Percentiles rank a stretch among this genome's conserved stretches.
Evolutionary conservation across 495 filamentous ascomycete species (phyloP).

Genomic region (Hypoxylon lenormandii): DNA sequence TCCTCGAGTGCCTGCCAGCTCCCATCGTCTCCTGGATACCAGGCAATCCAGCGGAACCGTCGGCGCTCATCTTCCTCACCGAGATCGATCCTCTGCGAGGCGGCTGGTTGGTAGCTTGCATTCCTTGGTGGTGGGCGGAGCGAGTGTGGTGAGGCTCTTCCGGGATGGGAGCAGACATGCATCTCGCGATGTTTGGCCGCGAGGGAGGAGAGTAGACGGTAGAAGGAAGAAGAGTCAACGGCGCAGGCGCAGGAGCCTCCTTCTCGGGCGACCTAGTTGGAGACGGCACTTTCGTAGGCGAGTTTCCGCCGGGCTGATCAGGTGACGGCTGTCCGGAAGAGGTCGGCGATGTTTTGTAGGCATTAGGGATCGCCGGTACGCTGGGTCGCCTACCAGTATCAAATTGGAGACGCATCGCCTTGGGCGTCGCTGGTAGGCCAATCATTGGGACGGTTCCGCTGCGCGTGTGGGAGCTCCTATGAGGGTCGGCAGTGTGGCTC

Average conservation of each 20-base stretch:
- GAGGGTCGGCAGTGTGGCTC: constrained; percentile 61
- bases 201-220: constrained; percentile 74
- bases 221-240: constrained; percentile 65
- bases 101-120: constrained; percentile 60
- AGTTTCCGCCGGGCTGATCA: constrained; percentile 45
- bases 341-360: constrained; percentile 53
- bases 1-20: constrained; percentile 55
- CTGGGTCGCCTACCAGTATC: constrained; percentile 69
- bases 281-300: constrained; percentile 46
- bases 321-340: constrained; percentile 49
- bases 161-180: constrained; percentile 79
- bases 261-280: constrained; percentile 41
- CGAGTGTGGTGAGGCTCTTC: constrained; percentile 65
- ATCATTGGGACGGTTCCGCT: constrained; percentile 65
- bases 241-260: constrained; percentile 24
- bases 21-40: constrained; percentile 74
- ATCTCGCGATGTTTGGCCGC: constrained; percentile 68
- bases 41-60: constrained; percentile 47
- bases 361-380: constrained; percentile 74
- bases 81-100: constrained; percentile 46
- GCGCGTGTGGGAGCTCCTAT: constrained; percentile 57
- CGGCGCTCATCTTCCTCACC: constrained; percentile 56
- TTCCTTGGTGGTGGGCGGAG: constrained; percentile 67
- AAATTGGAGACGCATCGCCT: constrained; percentile 84
- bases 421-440: constrained; percentile 84